Base-by-base conservation (phyloP, 1,139 yeast genomes). In the Debaryomyces subglobosus region DNA sequence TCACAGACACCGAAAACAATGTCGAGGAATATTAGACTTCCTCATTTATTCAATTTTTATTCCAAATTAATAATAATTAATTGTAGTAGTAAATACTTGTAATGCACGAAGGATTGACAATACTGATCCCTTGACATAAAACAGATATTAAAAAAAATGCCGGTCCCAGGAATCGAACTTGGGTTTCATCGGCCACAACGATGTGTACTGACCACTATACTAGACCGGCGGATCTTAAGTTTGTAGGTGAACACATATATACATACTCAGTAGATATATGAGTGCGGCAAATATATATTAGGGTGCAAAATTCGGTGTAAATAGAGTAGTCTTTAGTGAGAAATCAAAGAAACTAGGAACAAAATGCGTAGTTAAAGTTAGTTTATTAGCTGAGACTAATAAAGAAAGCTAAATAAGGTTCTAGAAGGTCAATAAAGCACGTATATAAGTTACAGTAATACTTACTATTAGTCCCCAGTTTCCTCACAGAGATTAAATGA, bases 1-100 rank as follows among this genome's bases (percentile, higher is more conserved):
- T 90, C n/a, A 88, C 96, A 8, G 97, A 91, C 60, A 79, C 84
- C 13, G 81, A 85, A 46, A 85, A 89, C 67, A 82, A 88, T 53
- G 80, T 87, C 29, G 71, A 75, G 48, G 72, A 76, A 54, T 83
- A 72, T 56, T 67, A 58, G 51, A 32, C 23, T 34, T 16, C n/a
- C 20, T 1, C 6, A 20, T 3, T 20, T 8, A 35, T 27, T 8
- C 30, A 12, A 12, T 10, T 27, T n/a, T 2, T 25, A 12, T 25
- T 25, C 12, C 12, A 25, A 25, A 27, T 5, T 12, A 35, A 7
- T 20, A 37, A 21, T 23, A 15, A 39, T 21, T 37, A 37, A 15
- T 23, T 35, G 13, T 27, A 27, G 33, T 13, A 30, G 9, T 24
- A 30, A n/a, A 27, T n/a, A 16, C n/a, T 15, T 9, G 15, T 15